Base-by-base conservation (phyloP, 768 basidiomycete genomes). In the Phallus indusiatus region DNA sequence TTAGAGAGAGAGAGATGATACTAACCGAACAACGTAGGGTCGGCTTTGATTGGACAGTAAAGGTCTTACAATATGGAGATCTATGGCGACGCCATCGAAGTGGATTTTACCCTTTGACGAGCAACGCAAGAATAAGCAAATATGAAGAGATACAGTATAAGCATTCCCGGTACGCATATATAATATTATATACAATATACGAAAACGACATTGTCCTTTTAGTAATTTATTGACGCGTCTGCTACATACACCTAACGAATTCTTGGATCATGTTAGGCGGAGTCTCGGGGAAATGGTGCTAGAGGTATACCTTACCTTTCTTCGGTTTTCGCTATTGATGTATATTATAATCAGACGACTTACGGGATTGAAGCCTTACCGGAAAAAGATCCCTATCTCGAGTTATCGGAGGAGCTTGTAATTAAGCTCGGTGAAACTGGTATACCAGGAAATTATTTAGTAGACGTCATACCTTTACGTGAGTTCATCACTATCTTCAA, bases 21-120 rank as follows among this genome's bases (percentile, higher is more conserved):
- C 16, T 4, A 12, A 4, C 21, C 16, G 28, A 51, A 12, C 2
- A 24, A n/a, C n/a, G 11, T 56, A 78, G 77, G 49, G 76, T 78
- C 62, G 78, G 78, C 9, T 79, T 75, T 73, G 70, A 75, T 60
- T 79, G 77, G 77, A 63, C 76, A 1, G 73, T 78, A 62, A 76
- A 75, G 1, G 67, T 71, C 16, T 69, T 74, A 65, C 66, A 66
- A 8, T 76, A 72, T 51, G 76, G 76, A 11, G 60, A 50, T 8
- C 64, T 58, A 46, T 75, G 72, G 72, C 65, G 65, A 50, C 66
- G 67, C 6, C 76, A 77, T 64, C 68, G 75, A 53, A 66, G 64
- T 1, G 28, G 28, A 28, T 28, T 64, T 74, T 16, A 51, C 12
- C 20, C 21, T 16, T 22, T 51, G 16, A 22, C 12, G 10, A 51